phyloP scores from a whole-genome alignment of 1,284 basidiomycete genomes.

The Lignosus rhinocerotis region DNA sequence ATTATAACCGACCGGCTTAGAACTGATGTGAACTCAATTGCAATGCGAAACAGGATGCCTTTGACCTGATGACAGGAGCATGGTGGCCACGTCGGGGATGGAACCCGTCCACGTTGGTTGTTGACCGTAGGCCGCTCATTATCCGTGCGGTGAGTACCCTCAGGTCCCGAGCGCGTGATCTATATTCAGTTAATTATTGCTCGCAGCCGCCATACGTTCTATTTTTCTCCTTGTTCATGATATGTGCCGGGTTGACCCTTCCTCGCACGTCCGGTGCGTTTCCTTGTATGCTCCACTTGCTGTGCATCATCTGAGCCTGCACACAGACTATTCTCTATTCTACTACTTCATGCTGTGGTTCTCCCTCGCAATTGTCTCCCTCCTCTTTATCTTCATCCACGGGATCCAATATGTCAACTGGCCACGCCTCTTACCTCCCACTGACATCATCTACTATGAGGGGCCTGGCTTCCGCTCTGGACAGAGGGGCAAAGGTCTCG shows the following conservation, averaged over 20 bases:
- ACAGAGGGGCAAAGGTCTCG: slow-evolving; percentile 75
- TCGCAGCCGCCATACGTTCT: slow-evolving; percentile 82
- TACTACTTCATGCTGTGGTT: slow-evolving; percentile 85
- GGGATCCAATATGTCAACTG: slow-evolving; percentile 90
- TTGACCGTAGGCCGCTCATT: slow-evolving; percentile 78
- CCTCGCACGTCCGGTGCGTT: slow-evolving; percentile 81
- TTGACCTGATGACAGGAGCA: slow-evolving; percentile 90
- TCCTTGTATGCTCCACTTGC: slow-evolving; percentile 9
- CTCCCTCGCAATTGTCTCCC: slow-evolving; percentile 57
- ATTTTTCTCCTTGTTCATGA: slow-evolving; percentile 84
- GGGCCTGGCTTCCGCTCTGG: slow-evolving; percentile 85
- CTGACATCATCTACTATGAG: slow-evolving; percentile 83
- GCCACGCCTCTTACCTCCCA: slow-evolving; percentile 88
- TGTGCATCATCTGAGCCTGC: slow-evolving; percentile 39
- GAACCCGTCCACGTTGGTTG: slow-evolving; percentile 61
- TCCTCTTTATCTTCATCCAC: slow-evolving; percentile 75
- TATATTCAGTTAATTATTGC: background rate
- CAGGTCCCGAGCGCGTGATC: background rate
- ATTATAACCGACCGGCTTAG: slow-evolving; percentile 6
- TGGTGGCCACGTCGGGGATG: slow-evolving; percentile 79
- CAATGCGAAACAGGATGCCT: slow-evolving; percentile 68
- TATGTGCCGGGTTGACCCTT: slow-evolving; percentile 80
- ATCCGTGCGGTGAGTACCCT: slow-evolving; percentile 72
- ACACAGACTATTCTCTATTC: slow-evolving; percentile 71
- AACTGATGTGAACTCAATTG: slow-evolving; percentile 6